A percentile compares a stretch with the other conserved stretches of the same genome.
Conservation (phyloP, 495 filamentous ascomycete species). For the Talaromyces wortmannii region DNA sequence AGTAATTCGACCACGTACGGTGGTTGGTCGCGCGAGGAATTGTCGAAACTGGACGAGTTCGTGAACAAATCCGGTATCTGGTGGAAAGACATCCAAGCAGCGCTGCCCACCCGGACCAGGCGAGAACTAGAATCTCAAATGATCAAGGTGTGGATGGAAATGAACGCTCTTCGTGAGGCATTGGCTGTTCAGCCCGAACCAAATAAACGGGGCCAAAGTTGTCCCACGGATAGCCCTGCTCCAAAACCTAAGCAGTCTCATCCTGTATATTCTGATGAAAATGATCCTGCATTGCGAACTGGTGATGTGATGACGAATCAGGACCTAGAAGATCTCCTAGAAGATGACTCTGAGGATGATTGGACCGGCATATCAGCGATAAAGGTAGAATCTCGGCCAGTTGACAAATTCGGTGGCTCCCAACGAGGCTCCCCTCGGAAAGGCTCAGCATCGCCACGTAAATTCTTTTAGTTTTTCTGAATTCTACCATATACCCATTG, state of each 20-base stretch:
- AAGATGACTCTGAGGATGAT: neutral
- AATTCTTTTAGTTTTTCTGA: neutral
- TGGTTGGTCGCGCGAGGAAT: slow-evolving; percentile 27
- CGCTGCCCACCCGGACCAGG: slow-evolving; percentile 22
- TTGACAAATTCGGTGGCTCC: neutral
- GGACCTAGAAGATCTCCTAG: neutral
- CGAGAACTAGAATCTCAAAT: slow-evolving; percentile 33
- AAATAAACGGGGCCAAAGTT: neutral
- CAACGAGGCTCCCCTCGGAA: neutral
- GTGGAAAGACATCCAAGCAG: slow-evolving; percentile 22
- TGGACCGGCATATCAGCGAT: slow-evolving; percentile 1
- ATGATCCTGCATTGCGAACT: neutral
- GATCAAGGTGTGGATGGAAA: slow-evolving; percentile 27
- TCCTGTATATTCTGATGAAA: neutral
- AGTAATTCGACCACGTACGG: neutral
- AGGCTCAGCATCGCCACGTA: slow-evolving; percentile 2
- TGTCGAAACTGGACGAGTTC: slow-evolving; percentile 17
- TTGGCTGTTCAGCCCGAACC: too few species aligned
- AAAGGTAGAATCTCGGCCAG: neutral
- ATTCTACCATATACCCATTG: neutral
- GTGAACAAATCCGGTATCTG: slow-evolving; percentile 21
- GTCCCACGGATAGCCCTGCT: neutral
- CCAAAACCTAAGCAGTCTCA: neutral
- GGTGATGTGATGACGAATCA: slow-evolving; percentile 1
- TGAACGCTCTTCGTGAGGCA: slow-evolving; percentile 1